Evolutionary conservation across 202 grass and related monocot genomes (phyloP).

Genomic region (Brachypodium distachyon): DNA sequence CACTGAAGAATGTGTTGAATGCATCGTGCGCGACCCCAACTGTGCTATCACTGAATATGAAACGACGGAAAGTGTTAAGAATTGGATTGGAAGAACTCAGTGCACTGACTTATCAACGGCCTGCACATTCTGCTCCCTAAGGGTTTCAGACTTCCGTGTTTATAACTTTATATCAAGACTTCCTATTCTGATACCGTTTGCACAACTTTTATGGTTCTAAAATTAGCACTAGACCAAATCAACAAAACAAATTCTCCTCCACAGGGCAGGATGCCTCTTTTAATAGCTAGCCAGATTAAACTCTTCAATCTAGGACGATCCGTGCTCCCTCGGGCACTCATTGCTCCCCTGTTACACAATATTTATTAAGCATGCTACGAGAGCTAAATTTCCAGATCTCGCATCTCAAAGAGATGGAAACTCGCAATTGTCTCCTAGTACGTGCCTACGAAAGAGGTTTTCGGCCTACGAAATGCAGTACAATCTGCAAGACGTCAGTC

Average conservation of each 20-base stretch:
- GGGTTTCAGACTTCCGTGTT: background rate
- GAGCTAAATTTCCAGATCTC: slow-evolving; percentile 26
- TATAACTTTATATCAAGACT: background rate
- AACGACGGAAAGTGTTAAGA: slow-evolving; percentile 4
- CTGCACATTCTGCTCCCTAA: background rate
- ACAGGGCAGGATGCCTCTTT: background rate
- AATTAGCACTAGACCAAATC: background rate
- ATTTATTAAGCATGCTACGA: slow-evolving; percentile 6
- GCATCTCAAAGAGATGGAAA: background rate
- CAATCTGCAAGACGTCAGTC: background rate
- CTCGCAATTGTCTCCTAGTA: background rate
- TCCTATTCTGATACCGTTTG: background rate
- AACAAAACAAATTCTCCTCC: background rate
- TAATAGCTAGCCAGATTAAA: background rate
- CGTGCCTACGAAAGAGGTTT: background rate
- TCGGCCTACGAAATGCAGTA: no score
- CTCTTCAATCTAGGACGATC: background rate
- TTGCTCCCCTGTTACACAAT: background rate
- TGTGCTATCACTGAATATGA: slow-evolving; percentile 53
- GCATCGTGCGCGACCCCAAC: slow-evolving; percentile 66
- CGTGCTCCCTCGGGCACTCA: background rate
- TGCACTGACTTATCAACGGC: background rate
- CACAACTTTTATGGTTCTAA: slow-evolving; percentile 1
- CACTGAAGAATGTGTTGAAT: slow-evolving; percentile 97
- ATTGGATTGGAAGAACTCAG: background rate